Conservation (phyloP, 331 rosid genomes). For the Dryas integrifolia region DNA sequence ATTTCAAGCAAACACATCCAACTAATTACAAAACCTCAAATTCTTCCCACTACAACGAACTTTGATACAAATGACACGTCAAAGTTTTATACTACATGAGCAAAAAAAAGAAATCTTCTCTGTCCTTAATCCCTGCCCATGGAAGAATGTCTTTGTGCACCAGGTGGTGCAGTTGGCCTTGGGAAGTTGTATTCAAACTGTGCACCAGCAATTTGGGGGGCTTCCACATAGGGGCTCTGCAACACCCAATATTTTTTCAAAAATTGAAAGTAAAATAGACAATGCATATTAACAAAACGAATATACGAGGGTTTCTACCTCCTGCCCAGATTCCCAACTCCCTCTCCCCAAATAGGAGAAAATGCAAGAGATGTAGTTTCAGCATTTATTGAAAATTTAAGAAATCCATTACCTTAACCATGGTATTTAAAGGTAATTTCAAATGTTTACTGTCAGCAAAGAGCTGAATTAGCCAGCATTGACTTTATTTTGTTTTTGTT, state of each 20-base stretch:
- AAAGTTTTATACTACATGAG: constrained; percentile 19
- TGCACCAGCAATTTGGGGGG: constrained; percentile 60
- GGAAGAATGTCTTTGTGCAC: constrained; percentile 75
- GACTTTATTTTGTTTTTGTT: background rate
- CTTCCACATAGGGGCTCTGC: constrained; percentile 89
- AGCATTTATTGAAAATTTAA: background rate
- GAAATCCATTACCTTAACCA: background rate
- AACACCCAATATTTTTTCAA: constrained; percentile 23
- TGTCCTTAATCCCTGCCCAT: constrained; percentile 49
- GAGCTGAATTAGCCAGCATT: background rate
- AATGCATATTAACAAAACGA: background rate
- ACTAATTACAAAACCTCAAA: constrained; percentile 7
- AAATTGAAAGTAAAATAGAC: background rate
- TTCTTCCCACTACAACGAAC: constrained; percentile 5
- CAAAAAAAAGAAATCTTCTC: background rate
- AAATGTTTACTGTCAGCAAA: background rate
- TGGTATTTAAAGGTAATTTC: background rate
- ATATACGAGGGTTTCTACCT: background rate
- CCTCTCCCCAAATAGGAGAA: background rate
- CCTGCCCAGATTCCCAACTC: background rate
- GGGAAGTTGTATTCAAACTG: constrained; percentile 54
- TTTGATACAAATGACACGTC: constrained; percentile 7
- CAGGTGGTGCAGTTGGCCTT: constrained; percentile 84
- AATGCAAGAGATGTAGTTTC: no score
- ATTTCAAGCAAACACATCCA: constrained; percentile 17